Evolutionary conservation across 2,329 filamentous ascomycete genomes (phyloP), one percentile per base, ranked within the genome.

Genomic region (Pyricularia sp.): DNA sequence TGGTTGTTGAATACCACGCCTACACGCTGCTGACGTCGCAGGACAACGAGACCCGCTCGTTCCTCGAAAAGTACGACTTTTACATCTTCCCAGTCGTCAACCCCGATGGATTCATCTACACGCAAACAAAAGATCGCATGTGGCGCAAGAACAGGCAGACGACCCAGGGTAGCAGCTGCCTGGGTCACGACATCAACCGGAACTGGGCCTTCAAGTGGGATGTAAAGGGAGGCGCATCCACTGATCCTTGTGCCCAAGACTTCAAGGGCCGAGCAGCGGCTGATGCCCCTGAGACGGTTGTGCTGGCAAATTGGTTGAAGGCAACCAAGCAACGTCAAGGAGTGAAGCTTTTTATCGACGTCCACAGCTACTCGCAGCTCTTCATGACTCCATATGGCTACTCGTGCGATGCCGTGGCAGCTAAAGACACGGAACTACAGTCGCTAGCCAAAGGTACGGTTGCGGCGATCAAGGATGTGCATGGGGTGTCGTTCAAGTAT

Each of bases 1-100:
- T 83, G 75, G 81, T 80, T 6, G 75, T 78, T 55, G 83, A 86
- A 70, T 86, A 84, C 70, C 73, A 84, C 19, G 77, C 79, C 10
- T 79, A 78, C 67, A 73, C 77, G 22, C 74, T 86, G 35, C 71
- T 80, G 53, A 76, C 72, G 53, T 40, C 33, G 2, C 22, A 59
- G 24, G 55, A 59, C 26, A 28, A 59, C 13, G 55, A 59, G 13
- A 59, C 55, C 1, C 55, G 55, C 3, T 70, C 73, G 0, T 78
- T 83, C 64, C 77, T 88, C 28, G 79, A 88, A 72, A 82, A 78
- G 65, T 87, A 85, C 70, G 87, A 89, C 73, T 86, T 86, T 68
- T 88, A 86, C 72, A 80, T 89, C 68, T 79, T 87, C 66, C 84
- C 85, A 3, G 74, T 87, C 28, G 83, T 85, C 19, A 87, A 88